A percentile compares a stretch with the other conserved stretches of the same genome.
phyloP scores from a whole-genome alignment of 352 stramenopile genomes.

The Globisporangium acanthophoron region DNA sequence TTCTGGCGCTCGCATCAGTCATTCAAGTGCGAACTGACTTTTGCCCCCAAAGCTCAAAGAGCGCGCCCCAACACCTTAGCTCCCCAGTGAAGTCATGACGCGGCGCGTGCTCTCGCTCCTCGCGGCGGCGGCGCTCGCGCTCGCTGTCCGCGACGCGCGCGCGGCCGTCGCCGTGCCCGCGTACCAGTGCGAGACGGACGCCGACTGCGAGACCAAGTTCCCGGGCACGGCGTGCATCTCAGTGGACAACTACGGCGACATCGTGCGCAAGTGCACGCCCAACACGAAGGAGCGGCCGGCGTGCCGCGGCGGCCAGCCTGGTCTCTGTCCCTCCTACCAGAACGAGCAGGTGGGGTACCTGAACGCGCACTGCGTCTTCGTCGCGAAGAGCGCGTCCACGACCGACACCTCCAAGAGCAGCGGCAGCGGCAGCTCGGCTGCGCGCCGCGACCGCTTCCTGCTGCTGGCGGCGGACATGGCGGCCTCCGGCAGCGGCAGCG shows the following conservation, averaged over 20 bases:
- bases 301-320: constrained; percentile 62
- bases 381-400: constrained; percentile 40
- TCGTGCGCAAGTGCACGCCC: constrained; percentile 76
- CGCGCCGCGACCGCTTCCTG: constrained; percentile 11
- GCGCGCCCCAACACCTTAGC: neutral
- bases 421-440: neutral
- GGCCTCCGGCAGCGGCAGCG: constrained; percentile 4
- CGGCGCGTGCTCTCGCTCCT: constrained; percentile 11
- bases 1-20: neutral
- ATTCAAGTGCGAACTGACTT: neutral
- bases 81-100: neutral
- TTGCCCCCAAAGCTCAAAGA: neutral
- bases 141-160: constrained; percentile 1
- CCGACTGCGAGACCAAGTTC: constrained; percentile 64
- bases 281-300: constrained; percentile 69
- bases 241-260: constrained; percentile 70
- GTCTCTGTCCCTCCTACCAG: constrained; percentile 79
- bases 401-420: constrained; percentile 8
- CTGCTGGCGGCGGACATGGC: constrained; percentile 11
- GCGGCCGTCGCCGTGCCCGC: constrained; percentile 9
- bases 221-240: constrained; percentile 68
- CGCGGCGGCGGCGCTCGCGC: neutral
- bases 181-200: constrained; percentile 64
- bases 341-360: constrained; percentile 61
- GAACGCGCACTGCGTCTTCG: constrained; percentile 81